phyloP scores from a whole-genome alignment of 345 rosid genomes.

The Psidium guajava region DNA sequence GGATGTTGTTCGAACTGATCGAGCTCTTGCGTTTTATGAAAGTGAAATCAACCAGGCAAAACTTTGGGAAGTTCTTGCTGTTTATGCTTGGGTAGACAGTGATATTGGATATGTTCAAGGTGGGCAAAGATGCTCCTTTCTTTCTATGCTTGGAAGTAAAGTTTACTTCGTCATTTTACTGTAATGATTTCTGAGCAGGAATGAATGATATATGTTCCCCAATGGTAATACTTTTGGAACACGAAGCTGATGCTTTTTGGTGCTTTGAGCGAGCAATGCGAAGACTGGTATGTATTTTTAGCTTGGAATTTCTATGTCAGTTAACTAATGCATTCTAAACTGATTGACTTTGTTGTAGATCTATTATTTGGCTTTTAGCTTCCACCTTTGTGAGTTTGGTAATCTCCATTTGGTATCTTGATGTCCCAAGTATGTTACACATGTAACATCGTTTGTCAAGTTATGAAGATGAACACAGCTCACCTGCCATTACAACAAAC shows the following conservation, averaged over 20 bases:
- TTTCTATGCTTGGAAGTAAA: neutral
- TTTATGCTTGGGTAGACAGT: constrained; percentile 82
- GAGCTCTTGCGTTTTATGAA: constrained; percentile 71
- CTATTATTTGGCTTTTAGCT: neutral
- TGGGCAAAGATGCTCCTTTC: neutral
- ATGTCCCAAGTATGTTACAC: neutral
- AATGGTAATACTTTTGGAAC: constrained; percentile 74
- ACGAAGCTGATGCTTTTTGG: constrained; percentile 97
- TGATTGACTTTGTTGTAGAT: neutral
- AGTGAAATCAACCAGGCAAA: constrained; percentile 53
- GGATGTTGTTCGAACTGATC: constrained; percentile 94
- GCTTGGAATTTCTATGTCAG: neutral
- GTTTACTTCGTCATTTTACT: neutral
- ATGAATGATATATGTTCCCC: constrained; percentile 98
- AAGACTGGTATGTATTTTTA: constrained; percentile 42
- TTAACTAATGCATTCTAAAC: neutral
- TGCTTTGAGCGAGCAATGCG: constrained; percentile 86
- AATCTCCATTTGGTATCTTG: neutral
- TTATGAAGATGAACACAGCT: neutral
- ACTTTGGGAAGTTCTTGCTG: constrained; percentile 79
- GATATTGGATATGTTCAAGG: constrained; percentile 96
- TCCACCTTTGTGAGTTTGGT: neutral
- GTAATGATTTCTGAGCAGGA: constrained; percentile 31
- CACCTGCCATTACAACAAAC: neutral
- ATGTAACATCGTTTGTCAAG: neutral